Evolutionary conservation across 345 rosid genomes (phyloP).

Genomic region (Eucalyptus sp.): DNA sequence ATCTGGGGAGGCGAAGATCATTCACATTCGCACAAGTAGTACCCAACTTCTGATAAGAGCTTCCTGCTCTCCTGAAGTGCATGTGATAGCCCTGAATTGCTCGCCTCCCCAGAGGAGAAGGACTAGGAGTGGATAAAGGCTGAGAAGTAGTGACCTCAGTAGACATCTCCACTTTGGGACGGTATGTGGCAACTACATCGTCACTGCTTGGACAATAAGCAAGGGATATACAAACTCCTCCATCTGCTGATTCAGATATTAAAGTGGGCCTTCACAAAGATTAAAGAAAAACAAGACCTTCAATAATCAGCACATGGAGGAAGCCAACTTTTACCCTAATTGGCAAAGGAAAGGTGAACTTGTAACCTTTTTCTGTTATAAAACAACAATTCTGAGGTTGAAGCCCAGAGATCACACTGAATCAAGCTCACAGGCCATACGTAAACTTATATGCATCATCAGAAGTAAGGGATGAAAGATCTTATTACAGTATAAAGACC

Average conservation of each 20-base stretch:
- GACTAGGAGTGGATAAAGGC: constrained; percentile 29
- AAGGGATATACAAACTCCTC: constrained; percentile 76
- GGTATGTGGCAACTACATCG: constrained; percentile 63
- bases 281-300: background rate
- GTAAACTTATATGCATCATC: background rate
- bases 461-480: background rate
- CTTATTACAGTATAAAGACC: background rate
- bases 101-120: constrained; percentile 23
- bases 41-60: constrained; percentile 29
- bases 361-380: background rate
- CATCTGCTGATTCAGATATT: constrained; percentile 42
- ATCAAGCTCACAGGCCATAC: background rate
- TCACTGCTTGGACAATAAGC: constrained; percentile 43
- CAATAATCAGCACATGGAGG: background rate
- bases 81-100: constrained; percentile 46
- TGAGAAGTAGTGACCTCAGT: constrained; percentile 31
- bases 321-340: background rate
- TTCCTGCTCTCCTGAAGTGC: constrained; percentile 36
- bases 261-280: constrained; percentile 38
- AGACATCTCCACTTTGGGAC: constrained; percentile 46
- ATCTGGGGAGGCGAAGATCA: constrained; percentile 55
- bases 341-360: background rate
- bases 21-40: constrained; percentile 35
- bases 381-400: background rate
- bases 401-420: background rate